Conservation (phyloP, 2,329 filamentous ascomycete genomes). For the Arthrobotrys sinensis region DNA sequence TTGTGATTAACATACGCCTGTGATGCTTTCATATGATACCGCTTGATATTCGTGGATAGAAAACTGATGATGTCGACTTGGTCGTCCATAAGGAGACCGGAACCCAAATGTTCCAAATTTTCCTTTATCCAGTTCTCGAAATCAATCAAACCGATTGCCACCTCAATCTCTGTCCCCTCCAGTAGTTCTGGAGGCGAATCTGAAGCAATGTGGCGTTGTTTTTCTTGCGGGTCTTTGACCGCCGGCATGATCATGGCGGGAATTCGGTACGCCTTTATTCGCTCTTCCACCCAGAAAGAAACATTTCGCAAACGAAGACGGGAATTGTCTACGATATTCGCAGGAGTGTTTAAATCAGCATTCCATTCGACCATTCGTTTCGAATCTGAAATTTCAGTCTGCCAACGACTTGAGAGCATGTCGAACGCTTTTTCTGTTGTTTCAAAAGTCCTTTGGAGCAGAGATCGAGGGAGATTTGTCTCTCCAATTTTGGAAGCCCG, state of each 20-base stretch:
- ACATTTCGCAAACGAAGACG: neutral
- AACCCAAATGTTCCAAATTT: too few relatives aligned
- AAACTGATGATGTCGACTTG: too few relatives aligned
- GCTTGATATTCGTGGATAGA: too few relatives aligned
- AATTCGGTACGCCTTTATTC: conserved; percentile 14
- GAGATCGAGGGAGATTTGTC: conserved; percentile 68
- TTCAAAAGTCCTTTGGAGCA: neutral
- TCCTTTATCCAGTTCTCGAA: too few relatives aligned
- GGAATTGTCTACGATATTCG: neutral
- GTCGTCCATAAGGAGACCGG: too few relatives aligned
- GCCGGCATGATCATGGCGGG: neutral
- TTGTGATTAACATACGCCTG: neutral
- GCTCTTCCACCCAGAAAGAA: conserved; percentile 5
- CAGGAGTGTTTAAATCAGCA: neutral
- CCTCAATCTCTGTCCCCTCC: too few relatives aligned
- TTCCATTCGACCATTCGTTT: conserved; percentile 22
- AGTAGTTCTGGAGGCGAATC: too few relatives aligned
- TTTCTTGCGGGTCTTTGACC: neutral
- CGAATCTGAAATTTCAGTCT: conserved; percentile 9
- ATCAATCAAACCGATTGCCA: too few relatives aligned
- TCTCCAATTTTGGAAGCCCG: conserved; percentile 69
- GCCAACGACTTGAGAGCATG: conserved; percentile 7
- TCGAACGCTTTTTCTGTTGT: neutral
- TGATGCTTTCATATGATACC: conserved; percentile 57
- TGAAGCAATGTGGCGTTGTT: too few relatives aligned